A percentile compares a stretch with the other conserved stretches of the same genome.
phyloP scores from a whole-genome alignment of 495 filamentous ascomycete genomes.

The Tuber magnatum region DNA sequence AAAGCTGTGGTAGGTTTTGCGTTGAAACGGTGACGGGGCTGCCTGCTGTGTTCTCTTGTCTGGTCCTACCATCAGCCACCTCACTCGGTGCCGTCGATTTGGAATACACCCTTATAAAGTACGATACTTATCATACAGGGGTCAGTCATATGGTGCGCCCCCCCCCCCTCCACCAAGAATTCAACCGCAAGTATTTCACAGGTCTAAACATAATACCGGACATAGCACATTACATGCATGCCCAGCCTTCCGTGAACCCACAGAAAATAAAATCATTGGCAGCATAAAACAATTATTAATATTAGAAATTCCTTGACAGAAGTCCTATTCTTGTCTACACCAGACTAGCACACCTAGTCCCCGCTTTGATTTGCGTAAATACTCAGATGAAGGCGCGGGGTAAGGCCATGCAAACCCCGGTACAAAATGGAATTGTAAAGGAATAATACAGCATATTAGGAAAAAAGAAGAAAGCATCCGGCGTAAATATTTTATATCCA shows the following conservation, averaged over 20 bases:
- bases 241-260: not conserved
- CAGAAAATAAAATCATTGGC: not conserved
- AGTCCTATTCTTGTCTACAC: not conserved
- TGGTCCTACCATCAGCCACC: not conserved
- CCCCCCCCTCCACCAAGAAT: not conserved
- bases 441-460: not conserved
- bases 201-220: not conserved
- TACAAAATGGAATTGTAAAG: not conserved
- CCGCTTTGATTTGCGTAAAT: not conserved
- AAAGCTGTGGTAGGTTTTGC: not conserved
- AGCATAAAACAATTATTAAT: not conserved
- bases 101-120: not conserved
- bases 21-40: not conserved
- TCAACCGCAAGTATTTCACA: not conserved
- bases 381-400: not conserved
- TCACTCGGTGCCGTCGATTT: not conserved
- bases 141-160: not conserved
- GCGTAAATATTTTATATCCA: not conserved
- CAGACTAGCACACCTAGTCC: not conserved
- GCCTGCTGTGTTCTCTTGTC: not conserved
- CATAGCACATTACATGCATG: not conserved
- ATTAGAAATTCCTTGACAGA: not conserved
- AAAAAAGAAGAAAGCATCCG: not conserved
- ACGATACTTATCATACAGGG: not conserved
- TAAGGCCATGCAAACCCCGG: not conserved